phyloP scores from a whole-genome alignment of 352 stramenopile genomes.

The Pythium plurisporium region DNA sequence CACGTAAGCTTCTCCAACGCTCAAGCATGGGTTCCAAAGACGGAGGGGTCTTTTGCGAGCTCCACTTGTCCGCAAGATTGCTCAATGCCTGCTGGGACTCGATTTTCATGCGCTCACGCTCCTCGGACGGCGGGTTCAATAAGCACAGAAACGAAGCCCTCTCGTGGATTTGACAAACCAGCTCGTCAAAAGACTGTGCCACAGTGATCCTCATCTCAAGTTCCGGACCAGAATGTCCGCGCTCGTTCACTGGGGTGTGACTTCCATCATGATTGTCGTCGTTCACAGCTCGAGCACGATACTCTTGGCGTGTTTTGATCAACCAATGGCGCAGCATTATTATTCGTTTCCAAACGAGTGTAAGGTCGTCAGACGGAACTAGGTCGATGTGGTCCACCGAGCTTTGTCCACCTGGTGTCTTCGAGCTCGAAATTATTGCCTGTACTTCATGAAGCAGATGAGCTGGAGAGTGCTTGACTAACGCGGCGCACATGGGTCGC shows the following conservation, averaged over 20 bases:
- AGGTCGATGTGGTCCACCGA: conserved; percentile 52
- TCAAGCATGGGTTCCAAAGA: conserved; percentile 85
- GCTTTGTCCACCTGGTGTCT: conserved; percentile 6
- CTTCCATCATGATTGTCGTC: conserved; percentile 14
- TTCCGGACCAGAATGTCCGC: too few relatives aligned
- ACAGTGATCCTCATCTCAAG: conserved; percentile 59
- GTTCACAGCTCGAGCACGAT: conserved; percentile 54
- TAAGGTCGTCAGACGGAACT: conserved; percentile 66
- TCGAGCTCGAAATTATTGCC: conserved; percentile 57
- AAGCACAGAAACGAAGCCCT: conserved; percentile 72
- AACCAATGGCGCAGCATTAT: conserved; percentile 82
- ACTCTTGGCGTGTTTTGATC: conserved; percentile 78
- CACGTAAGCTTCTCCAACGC: conserved; percentile 69
- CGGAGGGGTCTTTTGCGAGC: conserved; percentile 70
- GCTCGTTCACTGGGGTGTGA: too few relatives aligned
- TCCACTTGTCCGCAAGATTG: conserved; percentile 86
- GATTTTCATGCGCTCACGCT: conserved; percentile 48
- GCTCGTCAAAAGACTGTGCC: conserved; percentile 62
- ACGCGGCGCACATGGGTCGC: conserved; percentile 58
- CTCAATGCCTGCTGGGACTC: conserved; percentile 74
- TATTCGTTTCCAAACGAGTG: conserved; percentile 72
- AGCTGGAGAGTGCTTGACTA: conserved; percentile 75
- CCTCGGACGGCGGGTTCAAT: conserved; percentile 68
- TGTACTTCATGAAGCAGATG: conserved; percentile 76
- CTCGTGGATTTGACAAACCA: conserved; percentile 61